phyloP scores from a whole-genome alignment of 2,329 filamentous ascomycete genomes.

The Ophiocordyceps robertsii region DNA sequence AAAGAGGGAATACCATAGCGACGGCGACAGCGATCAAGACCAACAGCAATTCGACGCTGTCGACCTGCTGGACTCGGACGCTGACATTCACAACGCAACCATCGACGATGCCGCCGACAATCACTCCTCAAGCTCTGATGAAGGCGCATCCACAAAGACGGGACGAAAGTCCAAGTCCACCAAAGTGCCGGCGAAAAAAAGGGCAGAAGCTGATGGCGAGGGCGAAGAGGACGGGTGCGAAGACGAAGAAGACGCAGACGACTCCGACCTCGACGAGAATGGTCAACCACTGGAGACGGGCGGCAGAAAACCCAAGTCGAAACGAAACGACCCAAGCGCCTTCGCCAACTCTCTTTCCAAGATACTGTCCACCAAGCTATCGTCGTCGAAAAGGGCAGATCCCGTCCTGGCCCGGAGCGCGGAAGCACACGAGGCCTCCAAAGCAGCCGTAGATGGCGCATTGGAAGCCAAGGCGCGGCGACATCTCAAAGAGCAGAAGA shows the following conservation, averaged over 20 bases:
- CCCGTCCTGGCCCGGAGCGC: conserved; percentile 82
- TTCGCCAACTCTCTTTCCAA: conserved; percentile 91
- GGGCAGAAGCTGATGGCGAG: conserved; percentile 9
- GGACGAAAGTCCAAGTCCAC: background rate
- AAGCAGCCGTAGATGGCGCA: conserved; percentile 58
- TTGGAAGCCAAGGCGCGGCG: conserved; percentile 71
- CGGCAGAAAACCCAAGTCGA: conserved; percentile 42
- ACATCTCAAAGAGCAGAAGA: conserved; percentile 70
- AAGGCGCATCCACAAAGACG: conserved; percentile 17
- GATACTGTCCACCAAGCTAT: conserved; percentile 82
- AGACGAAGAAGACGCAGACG: conserved; percentile 19
- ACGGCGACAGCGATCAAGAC: conserved; percentile 27
- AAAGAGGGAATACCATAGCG: conserved; percentile 37
- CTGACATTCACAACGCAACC: conserved; percentile 38
- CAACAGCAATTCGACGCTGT: conserved; percentile 34
- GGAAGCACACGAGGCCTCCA: conserved; percentile 57
- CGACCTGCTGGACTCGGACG: conserved; percentile 42
- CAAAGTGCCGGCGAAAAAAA: conserved; percentile 5
- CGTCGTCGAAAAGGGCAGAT: conserved; percentile 67
- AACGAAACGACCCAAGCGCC: conserved; percentile 81
- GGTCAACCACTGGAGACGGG: conserved; percentile 6
- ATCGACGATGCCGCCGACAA: conserved; percentile 35
- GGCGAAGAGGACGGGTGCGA: conserved; percentile 15
- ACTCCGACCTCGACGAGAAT: conserved; percentile 22
- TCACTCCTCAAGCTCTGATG: conserved; percentile 21